A percentile compares a stretch with the other conserved stretches of the same genome.
Evolutionary conservation across 139 green algal species (phyloP).

Genomic region (Desmodesmus armatus): DNA sequence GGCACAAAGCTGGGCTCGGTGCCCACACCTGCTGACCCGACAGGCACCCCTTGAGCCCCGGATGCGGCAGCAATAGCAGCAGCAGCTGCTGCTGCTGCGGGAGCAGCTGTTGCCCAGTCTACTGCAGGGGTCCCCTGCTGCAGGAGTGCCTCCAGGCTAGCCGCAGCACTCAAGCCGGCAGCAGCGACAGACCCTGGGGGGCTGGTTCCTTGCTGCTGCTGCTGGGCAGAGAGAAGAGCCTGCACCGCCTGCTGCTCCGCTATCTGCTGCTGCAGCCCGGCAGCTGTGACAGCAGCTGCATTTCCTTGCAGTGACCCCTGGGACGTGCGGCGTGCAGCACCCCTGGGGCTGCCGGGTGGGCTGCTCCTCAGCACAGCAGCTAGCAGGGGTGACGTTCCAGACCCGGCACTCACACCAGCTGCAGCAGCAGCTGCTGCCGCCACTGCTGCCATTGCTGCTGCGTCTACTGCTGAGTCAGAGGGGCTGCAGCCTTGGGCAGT

Average conservation of each 20-base stretch:
- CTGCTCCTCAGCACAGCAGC: not conserved
- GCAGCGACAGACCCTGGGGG: too few relatives aligned
- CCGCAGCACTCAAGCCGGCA: too few relatives aligned
- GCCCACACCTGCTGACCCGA: too few relatives aligned
- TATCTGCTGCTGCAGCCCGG: not conserved
- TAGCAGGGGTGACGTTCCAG: too few relatives aligned
- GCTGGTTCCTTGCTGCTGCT: constrained; percentile 7
- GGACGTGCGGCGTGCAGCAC: not conserved
- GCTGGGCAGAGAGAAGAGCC: not conserved
- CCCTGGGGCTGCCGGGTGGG: too few relatives aligned
- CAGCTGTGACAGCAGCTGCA: not conserved
- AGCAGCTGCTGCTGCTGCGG: not conserved
- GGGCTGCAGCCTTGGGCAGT: too few relatives aligned
- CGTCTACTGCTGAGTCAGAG: not conserved
- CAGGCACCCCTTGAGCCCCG: too few relatives aligned
- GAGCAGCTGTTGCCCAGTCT: not conserved
- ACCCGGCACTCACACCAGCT: not conserved
- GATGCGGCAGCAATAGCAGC: too few relatives aligned
- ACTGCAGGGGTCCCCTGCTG: not conserved
- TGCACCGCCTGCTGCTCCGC: not conserved
- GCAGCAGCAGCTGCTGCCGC: not conserved
- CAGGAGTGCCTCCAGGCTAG: too few relatives aligned
- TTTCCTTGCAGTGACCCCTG: not conserved
- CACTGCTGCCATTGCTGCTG: constrained; percentile 12
- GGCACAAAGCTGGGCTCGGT: too few relatives aligned